These are phyloP conservation scores for Parmelia sp. DNA, from an alignment of 495 filamentous ascomycete genomes.

Conservation along the genomic window DNA sequence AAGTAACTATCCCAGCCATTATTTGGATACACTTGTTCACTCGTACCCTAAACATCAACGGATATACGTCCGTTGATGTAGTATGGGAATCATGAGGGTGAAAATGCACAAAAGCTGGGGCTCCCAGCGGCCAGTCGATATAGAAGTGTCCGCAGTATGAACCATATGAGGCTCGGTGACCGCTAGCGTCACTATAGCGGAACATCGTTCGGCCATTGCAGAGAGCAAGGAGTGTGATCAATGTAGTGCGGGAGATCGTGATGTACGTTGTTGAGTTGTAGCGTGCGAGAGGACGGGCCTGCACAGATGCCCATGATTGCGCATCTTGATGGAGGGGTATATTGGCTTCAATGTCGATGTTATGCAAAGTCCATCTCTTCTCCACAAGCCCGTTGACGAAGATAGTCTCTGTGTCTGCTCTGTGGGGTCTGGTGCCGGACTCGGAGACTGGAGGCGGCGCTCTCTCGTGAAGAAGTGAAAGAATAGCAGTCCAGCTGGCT, in stretches of 20 bases:
- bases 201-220: constrained; percentile 31
- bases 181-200: constrained; percentile 32
- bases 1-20: constrained; percentile 28
- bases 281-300: constrained; percentile 6
- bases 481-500: constrained; percentile 24
- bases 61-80: constrained; percentile 29
- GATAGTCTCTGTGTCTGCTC: neutral
- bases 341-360: neutral
- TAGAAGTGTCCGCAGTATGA: constrained; percentile 34
- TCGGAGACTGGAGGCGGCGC: neutral
- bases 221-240: constrained; percentile 32
- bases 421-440: neutral
- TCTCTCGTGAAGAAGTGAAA: constrained; percentile 18
- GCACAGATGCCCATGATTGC: constrained; percentile 11
- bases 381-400: neutral
- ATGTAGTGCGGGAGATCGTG: constrained; percentile 31
- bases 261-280: constrained; percentile 1
- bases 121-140: constrained; percentile 35
- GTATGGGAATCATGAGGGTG: constrained; percentile 32
- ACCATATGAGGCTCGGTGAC: constrained; percentile 32
- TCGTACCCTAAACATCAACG: constrained; percentile 26
- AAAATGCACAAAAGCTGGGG: constrained; percentile 31
- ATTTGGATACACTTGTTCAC: constrained; percentile 36
- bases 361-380: neutral
- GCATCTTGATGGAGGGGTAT: neutral